Base-by-base conservation (phyloP, 2,329 filamentous ascomycete genomes). In the Paraphaeosphaeria minitans region DNA sequence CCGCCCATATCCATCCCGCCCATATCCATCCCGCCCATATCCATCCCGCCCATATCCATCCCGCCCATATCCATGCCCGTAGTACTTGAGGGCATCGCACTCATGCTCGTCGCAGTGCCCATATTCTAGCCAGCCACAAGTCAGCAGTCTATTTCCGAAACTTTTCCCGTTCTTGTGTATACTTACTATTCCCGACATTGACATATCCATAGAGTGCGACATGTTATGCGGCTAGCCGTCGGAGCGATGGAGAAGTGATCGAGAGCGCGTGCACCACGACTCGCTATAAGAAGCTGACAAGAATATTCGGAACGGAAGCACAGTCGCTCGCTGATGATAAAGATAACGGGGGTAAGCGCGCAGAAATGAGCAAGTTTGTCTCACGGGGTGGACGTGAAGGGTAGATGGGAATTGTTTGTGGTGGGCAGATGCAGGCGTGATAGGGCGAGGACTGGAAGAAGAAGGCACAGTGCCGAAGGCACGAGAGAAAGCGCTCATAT, bases 1-100 rank as follows among this genome's bases (percentile, higher is more conserved):
- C 68, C 65, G 33, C 66, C 66, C 67, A 69, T 70, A 22, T 57
- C 60, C 65, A 67, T 69, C 31, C 58, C 59, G 19, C 62, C 61
- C 54, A n/a, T n/a, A n/a, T n/a, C n/a, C n/a, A 62, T 63, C 31
- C 58, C 63, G 13, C 22, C 54, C 56, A 59, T 57, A n/a, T 14
- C 60, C 65, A 67, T 69, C 31, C 58, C 59, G 19, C 62, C 61
- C 54, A 62, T 63, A 19, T 61, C 61, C 54, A 62, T 63, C 31
- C 58, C 63, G 13, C 22, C 54, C 56, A 59, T 57, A n/a, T 14
- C 51, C 14, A 51, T 50, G 45, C 50, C 46, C 13, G 59, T 56
- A 41, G 62, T 61, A 48, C 55, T 62, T 22, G 64, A 60, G 3
- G 68, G 63, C 68, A 70, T 73, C 13, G 63, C 58, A 31, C 55